Percentiles rank a stretch among this genome's conserved stretches.
phyloP scores from a whole-genome alignment of 345 rosid genomes.

The Pelargonium nanum region DNA sequence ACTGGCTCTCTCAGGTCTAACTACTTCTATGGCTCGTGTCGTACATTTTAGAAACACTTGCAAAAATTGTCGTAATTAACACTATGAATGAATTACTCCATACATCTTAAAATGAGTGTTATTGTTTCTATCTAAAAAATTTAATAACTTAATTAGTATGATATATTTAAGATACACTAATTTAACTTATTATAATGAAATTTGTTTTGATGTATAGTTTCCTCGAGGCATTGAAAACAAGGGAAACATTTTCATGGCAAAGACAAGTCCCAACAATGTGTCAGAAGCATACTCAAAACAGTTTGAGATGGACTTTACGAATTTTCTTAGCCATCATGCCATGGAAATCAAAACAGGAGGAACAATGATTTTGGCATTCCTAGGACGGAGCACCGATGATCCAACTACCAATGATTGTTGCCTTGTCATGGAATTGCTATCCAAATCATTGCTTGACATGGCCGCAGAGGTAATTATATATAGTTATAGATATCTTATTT shows the following conservation, averaged over 20 bases:
- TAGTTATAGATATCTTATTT: no score
- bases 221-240: background rate
- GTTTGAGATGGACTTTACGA: conserved; percentile 7
- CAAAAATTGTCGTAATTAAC: no score
- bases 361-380: background rate
- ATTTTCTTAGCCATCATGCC: conserved; percentile 1
- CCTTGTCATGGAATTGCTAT: background rate
- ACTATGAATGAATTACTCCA: no score
- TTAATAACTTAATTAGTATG: no score
- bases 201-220: no score
- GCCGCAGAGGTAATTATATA: background rate
- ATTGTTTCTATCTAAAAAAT: no score
- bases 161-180: no score
- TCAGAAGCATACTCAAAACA: conserved; percentile 7
- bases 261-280: conserved; percentile 5
- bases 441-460: background rate
- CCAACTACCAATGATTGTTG: background rate
- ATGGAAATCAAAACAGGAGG: background rate
- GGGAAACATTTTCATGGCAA: conserved; percentile 2
- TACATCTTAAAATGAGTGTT: no score
- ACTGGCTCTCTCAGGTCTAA: no score
- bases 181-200: no score
- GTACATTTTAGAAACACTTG: no score
- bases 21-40: no score
- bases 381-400: background rate